Evolutionary conservation across 73 alveolate genomes (phyloP), one percentile per base, ranked within the genome.

Genomic region (Paramecium primaurelia): DNA sequence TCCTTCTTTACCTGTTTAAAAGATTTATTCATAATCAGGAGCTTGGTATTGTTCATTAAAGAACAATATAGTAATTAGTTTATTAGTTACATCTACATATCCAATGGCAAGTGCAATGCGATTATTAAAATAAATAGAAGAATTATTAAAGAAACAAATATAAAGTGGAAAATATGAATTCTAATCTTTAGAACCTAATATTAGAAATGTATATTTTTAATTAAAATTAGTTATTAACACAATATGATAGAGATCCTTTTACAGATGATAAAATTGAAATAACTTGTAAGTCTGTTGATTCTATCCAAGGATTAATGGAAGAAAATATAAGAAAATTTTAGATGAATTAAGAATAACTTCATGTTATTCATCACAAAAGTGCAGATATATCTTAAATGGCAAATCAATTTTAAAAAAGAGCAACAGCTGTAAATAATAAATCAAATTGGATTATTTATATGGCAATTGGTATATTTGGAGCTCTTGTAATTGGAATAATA

Each of bases 271-370:
- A 80, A 47, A 44, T 80, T n/a, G 91, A 80, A 45, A 47, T 80
- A 9, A 80, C 75, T 26, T 80, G 77, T 26, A 80, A 80, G 30
- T 45, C 77, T 80, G 91, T 80, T 28, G 91, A 80, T 47, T 80
- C 91, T 80, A 28, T 80, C 30, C 91, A 80, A 47, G 91, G 91
- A 80, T 80, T 80, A 47, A 80, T 80, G 91, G 91, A 80, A 47
- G 91, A 80, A 20, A 80, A 80, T 20, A 25, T 80, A 32, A 80
- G 34, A n/a, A 80, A 80, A 11, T 47, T 80, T 14, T 64, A 80
- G 28, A 26, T 32, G 47, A 80, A 80, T 47, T 25, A 80, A 25
- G 91, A 80, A 26, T 2, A 42, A 45, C 30, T 80, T n/a, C 73
- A 80, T 8, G 91, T 80, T 7, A 80, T 80, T 26, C 91, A 80